Percentiles rank a stretch among this genome's conserved stretches.
Conservation (phyloP, 371 early-diverging fungal species). For the Basidiobolus meristosporus region DNA sequence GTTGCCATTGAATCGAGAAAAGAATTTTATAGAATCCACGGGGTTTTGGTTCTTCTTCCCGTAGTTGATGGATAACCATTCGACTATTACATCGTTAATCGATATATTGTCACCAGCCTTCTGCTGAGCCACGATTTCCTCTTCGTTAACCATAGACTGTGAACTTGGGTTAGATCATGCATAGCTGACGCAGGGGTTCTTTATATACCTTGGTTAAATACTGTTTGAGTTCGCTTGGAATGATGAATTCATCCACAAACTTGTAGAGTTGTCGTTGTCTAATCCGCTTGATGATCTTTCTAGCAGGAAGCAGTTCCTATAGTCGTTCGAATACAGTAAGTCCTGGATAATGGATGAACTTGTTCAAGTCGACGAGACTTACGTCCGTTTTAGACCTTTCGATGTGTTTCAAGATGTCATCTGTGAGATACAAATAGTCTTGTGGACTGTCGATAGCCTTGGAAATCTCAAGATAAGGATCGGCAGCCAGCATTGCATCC, state of each 20-base stretch:
- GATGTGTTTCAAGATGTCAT: conserved; percentile 69
- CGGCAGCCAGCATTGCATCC: conserved; percentile 69
- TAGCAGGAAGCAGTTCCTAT: conserved; percentile 37
- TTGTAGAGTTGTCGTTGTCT: conserved; percentile 64
- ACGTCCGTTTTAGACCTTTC: conserved; percentile 35
- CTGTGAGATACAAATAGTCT: conserved; percentile 62
- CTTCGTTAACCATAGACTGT: too few species aligned
- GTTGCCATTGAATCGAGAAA: conserved; percentile 33
- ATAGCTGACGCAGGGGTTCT: too few species aligned
- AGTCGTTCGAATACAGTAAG: background rate
- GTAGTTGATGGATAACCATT: conserved; percentile 50
- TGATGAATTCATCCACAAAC: conserved; percentile 64
- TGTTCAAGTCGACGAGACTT: too few species aligned
- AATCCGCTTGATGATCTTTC: conserved; percentile 44
- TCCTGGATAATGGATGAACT: background rate
- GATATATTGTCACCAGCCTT: background rate
- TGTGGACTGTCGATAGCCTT: conserved; percentile 39
- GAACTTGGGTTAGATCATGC: too few species aligned
- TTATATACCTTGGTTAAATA: conserved; percentile 1
- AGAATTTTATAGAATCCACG: conserved; percentile 66
- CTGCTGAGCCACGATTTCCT: too few species aligned
- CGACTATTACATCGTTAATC: conserved; percentile 51
- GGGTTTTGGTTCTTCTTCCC: conserved; percentile 74
- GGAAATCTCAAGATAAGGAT: conserved; percentile 48
- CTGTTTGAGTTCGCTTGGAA: conserved; percentile 35